Percentiles rank a stretch among this genome's conserved stretches.
Evolutionary conservation across 2,329 filamentous ascomycete species (phyloP).

Genomic region (Parafenestella ontariensis): DNA sequence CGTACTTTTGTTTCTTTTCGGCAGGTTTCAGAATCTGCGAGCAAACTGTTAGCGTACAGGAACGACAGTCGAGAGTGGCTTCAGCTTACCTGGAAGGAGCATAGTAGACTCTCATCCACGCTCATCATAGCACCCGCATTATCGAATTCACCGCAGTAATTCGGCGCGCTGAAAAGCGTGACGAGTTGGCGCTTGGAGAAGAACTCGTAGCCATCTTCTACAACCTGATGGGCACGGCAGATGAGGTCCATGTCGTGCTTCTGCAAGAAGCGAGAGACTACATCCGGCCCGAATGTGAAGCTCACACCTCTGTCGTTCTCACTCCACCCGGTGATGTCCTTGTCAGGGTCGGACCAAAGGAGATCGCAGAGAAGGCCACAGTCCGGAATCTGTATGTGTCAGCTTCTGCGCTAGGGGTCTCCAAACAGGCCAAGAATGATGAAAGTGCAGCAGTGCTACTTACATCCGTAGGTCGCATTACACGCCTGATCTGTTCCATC

Average conservation of each 20-base stretch:
- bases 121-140: slow-evolving; percentile 99
- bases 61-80: not conserved
- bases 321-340: slow-evolving; percentile 98
- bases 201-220: slow-evolving; percentile 99
- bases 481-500: slow-evolving; percentile 99
- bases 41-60: slow-evolving; percentile 24
- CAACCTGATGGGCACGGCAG: slow-evolving; percentile 97
- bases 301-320: slow-evolving; percentile 99
- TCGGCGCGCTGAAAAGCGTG: slow-evolving; percentile 96
- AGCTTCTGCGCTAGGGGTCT: slow-evolving; percentile 46
- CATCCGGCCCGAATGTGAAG: slow-evolving; percentile 97
- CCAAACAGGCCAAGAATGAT: slow-evolving; percentile 18
- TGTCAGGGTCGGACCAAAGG: slow-evolving; percentile 98
- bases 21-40: slow-evolving; percentile 94
- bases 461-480: slow-evolving; percentile 99
- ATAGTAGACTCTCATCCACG: slow-evolving; percentile 96
- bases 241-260: slow-evolving; percentile 99
- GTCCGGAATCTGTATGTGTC: slow-evolving; percentile 82
- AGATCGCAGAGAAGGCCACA: slow-evolving; percentile 97
- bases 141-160: slow-evolving; percentile 99
- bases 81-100: slow-evolving; percentile 88
- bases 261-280: slow-evolving; percentile 95
- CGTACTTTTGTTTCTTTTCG: slow-evolving; percentile 99
- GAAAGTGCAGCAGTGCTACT: slow-evolving; percentile 52
- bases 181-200: slow-evolving; percentile 98